Evolutionary conservation across 176 grass and related monocot genomes (phyloP).

Genomic region (Lolium perenne): DNA sequence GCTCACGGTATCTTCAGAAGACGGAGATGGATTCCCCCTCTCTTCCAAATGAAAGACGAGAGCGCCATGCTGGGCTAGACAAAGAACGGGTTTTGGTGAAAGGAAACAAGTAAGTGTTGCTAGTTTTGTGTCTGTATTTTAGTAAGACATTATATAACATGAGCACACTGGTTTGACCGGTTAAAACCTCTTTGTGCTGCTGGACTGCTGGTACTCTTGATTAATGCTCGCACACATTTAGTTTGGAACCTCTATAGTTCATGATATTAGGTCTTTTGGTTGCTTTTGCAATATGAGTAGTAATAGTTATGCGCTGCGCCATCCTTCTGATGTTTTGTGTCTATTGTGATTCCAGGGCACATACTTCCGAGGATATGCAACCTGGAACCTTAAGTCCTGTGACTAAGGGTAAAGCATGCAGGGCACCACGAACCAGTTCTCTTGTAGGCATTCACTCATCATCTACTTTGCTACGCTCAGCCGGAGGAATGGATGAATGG

Average conservation of each 20-base stretch:
- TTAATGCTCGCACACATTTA: not conserved
- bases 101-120: slow-evolving; percentile 71
- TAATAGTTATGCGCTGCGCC: not conserved
- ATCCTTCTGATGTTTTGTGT: slow-evolving; percentile 26
- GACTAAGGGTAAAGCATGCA: slow-evolving; percentile 77
- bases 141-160: slow-evolving; percentile 17
- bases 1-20: slow-evolving; percentile 54
- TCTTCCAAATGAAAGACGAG: slow-evolving; percentile 69
- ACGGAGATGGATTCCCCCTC: slow-evolving; percentile 48
- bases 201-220: not conserved
- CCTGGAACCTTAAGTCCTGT: slow-evolving; percentile 52
- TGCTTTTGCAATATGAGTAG: not conserved
- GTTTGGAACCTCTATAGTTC: not conserved
- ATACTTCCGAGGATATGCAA: slow-evolving; percentile 65
- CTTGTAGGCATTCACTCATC: slow-evolving; percentile 63
- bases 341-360: slow-evolving; percentile 44
- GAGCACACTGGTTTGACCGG: slow-evolving; percentile 14
- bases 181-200: slow-evolving; percentile 6
- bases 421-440: slow-evolving; percentile 59
- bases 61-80: slow-evolving; percentile 61
- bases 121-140: slow-evolving; percentile 24
- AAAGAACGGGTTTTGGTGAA: slow-evolving; percentile 67
- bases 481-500: slow-evolving; percentile 62
- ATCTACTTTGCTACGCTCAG: slow-evolving; percentile 54
- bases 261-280: not conserved